Percentiles rank a stretch among this genome's conserved stretches.
These are phyloP conservation scores for Auricularia sp. DNA, from an alignment of 768 basidiomycete genomes.

Conservation along the genomic window DNA sequence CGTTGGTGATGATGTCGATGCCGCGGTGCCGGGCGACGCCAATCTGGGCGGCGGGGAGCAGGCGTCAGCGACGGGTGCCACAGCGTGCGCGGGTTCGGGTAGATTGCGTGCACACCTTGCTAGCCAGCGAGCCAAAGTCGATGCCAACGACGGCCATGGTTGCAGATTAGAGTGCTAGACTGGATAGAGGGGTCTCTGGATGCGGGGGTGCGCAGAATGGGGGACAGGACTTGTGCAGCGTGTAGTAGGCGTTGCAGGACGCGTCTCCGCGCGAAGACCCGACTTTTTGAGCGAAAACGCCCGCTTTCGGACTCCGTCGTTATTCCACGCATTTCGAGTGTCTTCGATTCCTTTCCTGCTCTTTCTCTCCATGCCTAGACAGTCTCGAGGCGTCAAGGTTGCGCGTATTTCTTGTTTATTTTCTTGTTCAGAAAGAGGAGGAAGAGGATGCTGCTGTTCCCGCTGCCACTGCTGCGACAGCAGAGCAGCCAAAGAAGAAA, in stretches of 20 bases:
- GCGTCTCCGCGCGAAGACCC: background rate
- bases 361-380: too few relatives aligned
- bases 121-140: constrained; percentile 84
- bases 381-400: too few relatives aligned
- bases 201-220: background rate
- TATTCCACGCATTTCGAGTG: too few relatives aligned
- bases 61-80: background rate
- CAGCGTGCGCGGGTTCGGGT: constrained; percentile 4
- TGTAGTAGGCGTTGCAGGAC: background rate
- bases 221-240: background rate
- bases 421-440: too few relatives aligned
- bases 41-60: constrained; percentile 42
- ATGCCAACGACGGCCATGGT: constrained; percentile 88
- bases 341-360: too few relatives aligned
- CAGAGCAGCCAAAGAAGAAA: background rate
- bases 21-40: constrained; percentile 92
- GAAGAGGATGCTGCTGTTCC: too few relatives aligned
- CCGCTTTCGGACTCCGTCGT: background rate
- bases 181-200: background rate
- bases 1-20: constrained; percentile 97
- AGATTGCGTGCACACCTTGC: constrained; percentile 46
- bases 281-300: background rate
- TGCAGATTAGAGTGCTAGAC: constrained; percentile 7
- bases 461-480: too few relatives aligned
- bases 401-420: too few relatives aligned